These are phyloP conservation scores for Papilionanthe hybrid DNA, from an alignment of 116 monocot genomes.

Conservation along the genomic window DNA sequence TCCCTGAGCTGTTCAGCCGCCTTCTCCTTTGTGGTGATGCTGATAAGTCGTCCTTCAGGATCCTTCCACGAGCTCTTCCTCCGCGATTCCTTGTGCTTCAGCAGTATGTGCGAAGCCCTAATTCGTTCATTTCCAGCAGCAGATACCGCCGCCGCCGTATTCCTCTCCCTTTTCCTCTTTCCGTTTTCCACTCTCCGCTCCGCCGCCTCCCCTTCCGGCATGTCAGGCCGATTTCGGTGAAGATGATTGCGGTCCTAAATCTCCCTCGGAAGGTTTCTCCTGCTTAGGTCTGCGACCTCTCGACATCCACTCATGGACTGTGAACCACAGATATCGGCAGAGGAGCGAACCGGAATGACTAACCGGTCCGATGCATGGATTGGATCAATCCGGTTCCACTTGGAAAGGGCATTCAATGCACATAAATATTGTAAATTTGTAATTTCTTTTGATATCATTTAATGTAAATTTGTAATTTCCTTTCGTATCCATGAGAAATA, in stretches of 20 bases:
- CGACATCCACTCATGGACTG: too few relatives aligned
- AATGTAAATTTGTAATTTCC: too few relatives aligned
- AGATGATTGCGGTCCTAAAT: too few relatives aligned
- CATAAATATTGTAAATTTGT: too few relatives aligned
- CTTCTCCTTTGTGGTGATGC: slow-evolving; percentile 32
- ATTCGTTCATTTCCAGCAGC: slow-evolving; percentile 23
- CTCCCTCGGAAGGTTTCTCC: too few relatives aligned
- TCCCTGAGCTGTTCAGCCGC: slow-evolving; percentile 23
- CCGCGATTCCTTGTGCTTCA: slow-evolving; percentile 57
- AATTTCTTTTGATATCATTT: too few relatives aligned
- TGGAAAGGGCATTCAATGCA: too few relatives aligned
- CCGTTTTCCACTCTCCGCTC: background rate
- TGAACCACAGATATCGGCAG: background rate
- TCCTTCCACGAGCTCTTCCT: slow-evolving; percentile 60
- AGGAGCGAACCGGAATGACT: background rate
- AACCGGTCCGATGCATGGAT: background rate
- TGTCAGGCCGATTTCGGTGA: background rate
- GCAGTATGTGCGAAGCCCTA: slow-evolving; percentile 51
- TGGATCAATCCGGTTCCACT: background rate
- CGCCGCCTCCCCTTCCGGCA: background rate
- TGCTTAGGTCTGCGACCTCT: too few relatives aligned
- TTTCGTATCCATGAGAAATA: too few relatives aligned
- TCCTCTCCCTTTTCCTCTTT: slow-evolving; percentile 10
- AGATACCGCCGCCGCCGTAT: slow-evolving; percentile 2
- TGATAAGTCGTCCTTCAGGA: slow-evolving; percentile 45